A percentile compares a stretch with the other conserved stretches of the same genome.
phyloP scores from a whole-genome alignment of 495 filamentous ascomycete species.

The Penicillium taxi region DNA sequence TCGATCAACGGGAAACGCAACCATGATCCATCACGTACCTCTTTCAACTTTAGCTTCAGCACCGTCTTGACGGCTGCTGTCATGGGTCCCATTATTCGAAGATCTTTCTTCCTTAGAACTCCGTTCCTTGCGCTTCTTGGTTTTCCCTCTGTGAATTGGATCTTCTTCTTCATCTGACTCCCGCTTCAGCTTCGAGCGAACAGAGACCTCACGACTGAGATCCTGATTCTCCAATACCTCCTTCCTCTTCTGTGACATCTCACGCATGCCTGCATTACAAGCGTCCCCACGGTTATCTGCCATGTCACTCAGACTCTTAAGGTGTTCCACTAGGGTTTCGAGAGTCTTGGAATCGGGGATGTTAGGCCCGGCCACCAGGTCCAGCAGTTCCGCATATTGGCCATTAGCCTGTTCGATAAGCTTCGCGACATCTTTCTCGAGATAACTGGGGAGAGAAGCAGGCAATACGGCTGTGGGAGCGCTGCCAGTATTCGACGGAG shows the following conservation, averaged over 20 bases:
- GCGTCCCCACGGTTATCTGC: slow-evolving; percentile 54
- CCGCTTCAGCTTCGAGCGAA: slow-evolving; percentile 42
- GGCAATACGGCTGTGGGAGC: slow-evolving; percentile 38
- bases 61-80: slow-evolving; percentile 59
- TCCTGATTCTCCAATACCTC: slow-evolving; percentile 48
- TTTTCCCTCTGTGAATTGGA: slow-evolving; percentile 38
- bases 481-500: slow-evolving; percentile 55
- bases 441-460: slow-evolving; percentile 46
- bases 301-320: slow-evolving; percentile 56
- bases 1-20: too few relatives aligned
- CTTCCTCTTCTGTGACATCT: slow-evolving; percentile 57
- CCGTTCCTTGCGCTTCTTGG: slow-evolving; percentile 47
- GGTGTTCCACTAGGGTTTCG: slow-evolving; percentile 56
- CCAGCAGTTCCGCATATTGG: slow-evolving; percentile 66
- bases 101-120: slow-evolving; percentile 49
- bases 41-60: slow-evolving; percentile 46
- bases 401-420: slow-evolving; percentile 49
- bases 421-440: slow-evolving; percentile 58
- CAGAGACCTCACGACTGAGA: slow-evolving; percentile 33
- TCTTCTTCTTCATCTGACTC: slow-evolving; percentile 52
- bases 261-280: slow-evolving; percentile 67
- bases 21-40: slow-evolving; percentile 48
- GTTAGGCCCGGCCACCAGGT: slow-evolving; percentile 53
- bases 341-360: slow-evolving; percentile 72
- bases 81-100: slow-evolving; percentile 54